These are phyloP conservation scores for Basipetospora chlamydospora DNA, from an alignment of 2,329 filamentous ascomycete species.

Conservation along the genomic window DNA sequence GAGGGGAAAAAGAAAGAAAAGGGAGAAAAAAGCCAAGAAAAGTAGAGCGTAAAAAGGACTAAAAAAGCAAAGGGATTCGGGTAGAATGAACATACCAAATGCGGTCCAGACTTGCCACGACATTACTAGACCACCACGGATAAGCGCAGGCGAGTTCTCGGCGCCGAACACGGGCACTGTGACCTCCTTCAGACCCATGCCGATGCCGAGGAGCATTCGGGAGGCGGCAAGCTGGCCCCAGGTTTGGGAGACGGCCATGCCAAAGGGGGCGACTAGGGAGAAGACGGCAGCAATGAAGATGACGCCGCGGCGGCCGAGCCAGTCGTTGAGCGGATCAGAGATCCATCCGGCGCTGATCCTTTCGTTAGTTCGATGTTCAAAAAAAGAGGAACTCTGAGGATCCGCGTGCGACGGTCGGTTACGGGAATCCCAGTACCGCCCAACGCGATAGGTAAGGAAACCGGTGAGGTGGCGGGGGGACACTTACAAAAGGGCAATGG, in stretches of 20 bases:
- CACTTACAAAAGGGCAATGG: conserved; percentile 26
- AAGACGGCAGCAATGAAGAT: conserved; percentile 51
- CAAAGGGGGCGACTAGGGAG: conserved; percentile 45
- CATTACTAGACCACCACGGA: conserved; percentile 39
- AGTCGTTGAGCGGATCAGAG: conserved; percentile 45
- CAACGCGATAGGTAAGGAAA: no score
- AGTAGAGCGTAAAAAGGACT: no score
- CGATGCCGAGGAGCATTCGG: conserved; percentile 37
- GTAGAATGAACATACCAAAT: conserved; percentile 21
- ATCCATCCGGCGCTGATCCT: conserved; percentile 45
- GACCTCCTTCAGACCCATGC: conserved; percentile 39
- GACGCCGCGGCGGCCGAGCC: conserved; percentile 39
- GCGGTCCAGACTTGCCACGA: conserved; percentile 40
- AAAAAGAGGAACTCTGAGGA: no score
- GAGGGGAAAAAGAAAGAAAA: no score
- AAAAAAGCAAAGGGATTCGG: neutral
- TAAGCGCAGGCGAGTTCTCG: conserved; percentile 35
- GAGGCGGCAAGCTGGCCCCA: conserved; percentile 42
- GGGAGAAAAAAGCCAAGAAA: no score
- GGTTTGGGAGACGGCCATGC: conserved; percentile 40
- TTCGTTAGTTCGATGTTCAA: no score
- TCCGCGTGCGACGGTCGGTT: no score
- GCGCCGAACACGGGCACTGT: conserved; percentile 39
- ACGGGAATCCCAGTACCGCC: neutral
- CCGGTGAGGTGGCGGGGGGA: neutral